phyloP scores from a whole-genome alignment of 2,329 filamentous ascomycete species.

The Chalara sp. region DNA sequence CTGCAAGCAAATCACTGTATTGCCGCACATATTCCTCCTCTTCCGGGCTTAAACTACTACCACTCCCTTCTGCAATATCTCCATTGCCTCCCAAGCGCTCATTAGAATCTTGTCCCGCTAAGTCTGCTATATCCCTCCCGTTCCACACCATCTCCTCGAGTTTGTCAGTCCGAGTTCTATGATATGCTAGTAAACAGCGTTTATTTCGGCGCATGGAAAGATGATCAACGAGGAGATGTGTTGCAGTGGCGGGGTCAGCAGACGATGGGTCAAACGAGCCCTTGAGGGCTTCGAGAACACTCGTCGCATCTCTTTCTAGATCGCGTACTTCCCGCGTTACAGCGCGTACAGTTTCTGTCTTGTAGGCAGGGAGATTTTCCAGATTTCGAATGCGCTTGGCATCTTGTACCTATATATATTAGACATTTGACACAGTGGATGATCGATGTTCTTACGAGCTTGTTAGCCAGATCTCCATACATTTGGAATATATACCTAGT shows the following conservation, averaged over 20 bases:
- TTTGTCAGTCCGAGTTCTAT: conserved; percentile 83
- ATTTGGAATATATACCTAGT: conserved; percentile 33
- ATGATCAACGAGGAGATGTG: conserved; percentile 86
- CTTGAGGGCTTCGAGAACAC: conserved; percentile 74
- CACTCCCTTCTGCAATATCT: conserved; percentile 37
- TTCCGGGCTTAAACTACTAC: conserved; percentile 83
- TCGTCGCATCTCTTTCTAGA: conserved; percentile 76
- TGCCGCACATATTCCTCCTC: conserved; percentile 94
- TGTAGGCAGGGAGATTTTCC: conserved; percentile 80
- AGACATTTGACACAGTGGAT: neutral
- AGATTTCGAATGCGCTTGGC: conserved; percentile 91
- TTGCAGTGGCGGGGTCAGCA: conserved; percentile 76
- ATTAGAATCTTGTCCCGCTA: conserved; percentile 34
- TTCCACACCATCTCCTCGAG: conserved; percentile 92
- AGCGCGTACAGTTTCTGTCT: conserved; percentile 81
- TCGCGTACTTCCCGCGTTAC: conserved; percentile 90
- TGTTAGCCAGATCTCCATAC: conserved; percentile 67
- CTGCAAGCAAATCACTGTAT: conserved; percentile 87
- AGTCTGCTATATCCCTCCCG: conserved; percentile 75
- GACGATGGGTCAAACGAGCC: conserved; percentile 77
- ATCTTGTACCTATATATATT: conserved; percentile 68
- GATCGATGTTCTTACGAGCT: conserved; percentile 43
- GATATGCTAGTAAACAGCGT: conserved; percentile 89
- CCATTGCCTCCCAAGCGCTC: conserved; percentile 30
- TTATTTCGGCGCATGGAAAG: conserved; percentile 95